A percentile compares a stretch with the other conserved stretches of the same genome.
Evolutionary conservation across 2,329 filamentous ascomycete species (phyloP).

Genomic region (Didymella pinodella): DNA sequence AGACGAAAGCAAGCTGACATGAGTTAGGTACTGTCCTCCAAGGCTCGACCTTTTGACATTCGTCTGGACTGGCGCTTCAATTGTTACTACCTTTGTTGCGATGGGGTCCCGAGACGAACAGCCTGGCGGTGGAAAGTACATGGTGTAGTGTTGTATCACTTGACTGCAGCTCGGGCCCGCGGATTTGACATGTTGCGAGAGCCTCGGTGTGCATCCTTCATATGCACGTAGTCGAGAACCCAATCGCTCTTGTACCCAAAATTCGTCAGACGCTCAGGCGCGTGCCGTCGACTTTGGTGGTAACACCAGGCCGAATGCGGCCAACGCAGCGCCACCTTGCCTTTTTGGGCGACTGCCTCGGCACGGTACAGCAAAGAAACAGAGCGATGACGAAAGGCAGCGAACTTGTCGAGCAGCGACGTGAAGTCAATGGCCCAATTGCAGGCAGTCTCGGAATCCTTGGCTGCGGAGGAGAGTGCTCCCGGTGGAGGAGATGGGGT

Average conservation of each 20-base stretch:
- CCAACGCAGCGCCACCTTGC: slow-evolving; percentile 10
- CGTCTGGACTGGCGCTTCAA: slow-evolving; percentile 27
- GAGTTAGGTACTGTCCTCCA: slow-evolving; percentile 40
- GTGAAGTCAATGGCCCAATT: slow-evolving; percentile 4
- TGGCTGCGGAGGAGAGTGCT: slow-evolving; percentile 12
- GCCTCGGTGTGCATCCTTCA: background rate
- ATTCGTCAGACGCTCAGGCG: background rate
- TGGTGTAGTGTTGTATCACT: background rate
- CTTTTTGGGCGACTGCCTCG: slow-evolving; percentile 2
- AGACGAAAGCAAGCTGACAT: slow-evolving; percentile 24
- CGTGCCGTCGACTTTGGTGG: background rate
- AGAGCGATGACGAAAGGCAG: slow-evolving; percentile 14
- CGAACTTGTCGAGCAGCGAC: slow-evolving; percentile 4
- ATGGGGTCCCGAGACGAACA: background rate
- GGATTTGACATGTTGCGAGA: background rate
- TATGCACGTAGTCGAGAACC: background rate
- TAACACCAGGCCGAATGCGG: slow-evolving; percentile 14
- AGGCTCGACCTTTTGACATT: slow-evolving; percentile 32
- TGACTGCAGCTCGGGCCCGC: background rate
- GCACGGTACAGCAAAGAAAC: slow-evolving; percentile 4
- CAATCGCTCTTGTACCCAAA: background rate
- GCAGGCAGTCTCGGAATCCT: slow-evolving; percentile 13
- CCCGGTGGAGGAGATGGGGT: slow-evolving; percentile 4
- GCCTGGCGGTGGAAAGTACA: background rate
- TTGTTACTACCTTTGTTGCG: background rate